Evolutionary conservation across 73 alveolate species (phyloP), one percentile per base, ranked within the genome.

Genomic region (Uronychia binucleata): DNA sequence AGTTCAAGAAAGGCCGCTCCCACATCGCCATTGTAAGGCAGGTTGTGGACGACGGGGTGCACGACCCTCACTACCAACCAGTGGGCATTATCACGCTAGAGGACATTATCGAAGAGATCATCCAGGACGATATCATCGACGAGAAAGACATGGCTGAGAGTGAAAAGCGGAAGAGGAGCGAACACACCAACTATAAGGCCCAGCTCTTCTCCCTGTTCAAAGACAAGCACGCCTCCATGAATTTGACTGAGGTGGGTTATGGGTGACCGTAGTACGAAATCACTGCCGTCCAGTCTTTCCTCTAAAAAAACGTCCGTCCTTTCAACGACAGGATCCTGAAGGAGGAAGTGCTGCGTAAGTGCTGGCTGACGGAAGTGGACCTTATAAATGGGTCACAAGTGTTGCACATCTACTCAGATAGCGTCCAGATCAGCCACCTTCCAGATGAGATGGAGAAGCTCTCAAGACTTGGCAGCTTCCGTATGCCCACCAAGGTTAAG

Each of bases 11-110:
- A 82, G 99, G 98, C 19, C 88, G 93, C 80, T 83, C 97, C 32
- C 99, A 95, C 90, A 86, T 97, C 95, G 98, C 95, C 58, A 80
- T 96, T 33, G 97, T 96, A 77, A 91, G 97, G 29, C 88, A 93
- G 84, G 95, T 91, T 25, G 94, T 79, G 77, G 84, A 86, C 31
- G 92, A 76, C 57, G 94, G 90, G 60, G 92, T 80, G 60, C 74
- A 77, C 14, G 96, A 89, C 58, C 94, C 95, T 28, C 34, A 83
- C 75, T 78, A 75, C 27, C 58, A 88, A 74, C 83, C 82, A 59
- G 77, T 92, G 57, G 96, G 98, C 77, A 94, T 96, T 59, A 86
- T 96, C 28, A 96, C 98, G 74, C 81, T 96, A 58, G 99, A 96
- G 77, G 99, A 96, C 81, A 95, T 96, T 30, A 95, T 95, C 31